A percentile compares a stretch with the other conserved stretches of the same genome.
These are phyloP conservation scores for Sphagnum contortum DNA, from an alignment of 225 moss, liverwort and hornwort genomes.

Conservation along the genomic window DNA sequence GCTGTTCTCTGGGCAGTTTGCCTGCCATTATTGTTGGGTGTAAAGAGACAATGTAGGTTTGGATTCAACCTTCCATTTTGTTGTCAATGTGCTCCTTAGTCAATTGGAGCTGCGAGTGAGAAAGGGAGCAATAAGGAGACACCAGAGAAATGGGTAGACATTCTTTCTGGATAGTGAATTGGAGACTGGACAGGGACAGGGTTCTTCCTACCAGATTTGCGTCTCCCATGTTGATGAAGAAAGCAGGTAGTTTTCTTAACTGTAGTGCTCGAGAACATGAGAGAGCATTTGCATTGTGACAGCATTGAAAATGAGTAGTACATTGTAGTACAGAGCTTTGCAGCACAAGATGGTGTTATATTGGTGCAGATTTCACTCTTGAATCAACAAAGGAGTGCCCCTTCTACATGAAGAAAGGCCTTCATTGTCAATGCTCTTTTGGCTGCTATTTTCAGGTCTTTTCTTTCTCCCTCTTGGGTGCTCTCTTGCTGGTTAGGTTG, in stretches of 20 bases:
- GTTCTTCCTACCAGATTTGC: background rate
- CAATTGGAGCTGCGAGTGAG: slow-evolving; percentile 10
- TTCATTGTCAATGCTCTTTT: too few relatives aligned
- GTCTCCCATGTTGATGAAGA: slow-evolving; percentile 2
- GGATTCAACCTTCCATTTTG: slow-evolving; percentile 17
- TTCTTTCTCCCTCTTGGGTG: too few relatives aligned
- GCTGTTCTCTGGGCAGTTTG: slow-evolving; percentile 81
- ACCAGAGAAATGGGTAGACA: background rate
- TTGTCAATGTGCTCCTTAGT: slow-evolving; percentile 37
- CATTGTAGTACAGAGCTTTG: slow-evolving; percentile 12
- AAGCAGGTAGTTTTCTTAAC: slow-evolving; percentile 1
- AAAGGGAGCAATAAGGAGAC: background rate
- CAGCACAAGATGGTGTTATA: slow-evolving; percentile 8
- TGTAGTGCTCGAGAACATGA: background rate
- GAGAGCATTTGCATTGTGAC: too few relatives aligned
- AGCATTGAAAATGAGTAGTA: slow-evolving; percentile 3
- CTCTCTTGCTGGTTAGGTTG: too few relatives aligned
- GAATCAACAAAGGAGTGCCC: slow-evolving; percentile 3
- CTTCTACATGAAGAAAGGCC: too few relatives aligned
- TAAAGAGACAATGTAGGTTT: slow-evolving; percentile 53
- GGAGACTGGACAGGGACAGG: slow-evolving; percentile 2
- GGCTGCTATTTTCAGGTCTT: too few relatives aligned
- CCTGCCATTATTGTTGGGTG: slow-evolving; percentile 92
- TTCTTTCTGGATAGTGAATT: slow-evolving; percentile 2
- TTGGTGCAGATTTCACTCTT: slow-evolving; percentile 28